Conservation (phyloP, 805 yeast genomes). For the Sungouiella thailandica region DNA sequence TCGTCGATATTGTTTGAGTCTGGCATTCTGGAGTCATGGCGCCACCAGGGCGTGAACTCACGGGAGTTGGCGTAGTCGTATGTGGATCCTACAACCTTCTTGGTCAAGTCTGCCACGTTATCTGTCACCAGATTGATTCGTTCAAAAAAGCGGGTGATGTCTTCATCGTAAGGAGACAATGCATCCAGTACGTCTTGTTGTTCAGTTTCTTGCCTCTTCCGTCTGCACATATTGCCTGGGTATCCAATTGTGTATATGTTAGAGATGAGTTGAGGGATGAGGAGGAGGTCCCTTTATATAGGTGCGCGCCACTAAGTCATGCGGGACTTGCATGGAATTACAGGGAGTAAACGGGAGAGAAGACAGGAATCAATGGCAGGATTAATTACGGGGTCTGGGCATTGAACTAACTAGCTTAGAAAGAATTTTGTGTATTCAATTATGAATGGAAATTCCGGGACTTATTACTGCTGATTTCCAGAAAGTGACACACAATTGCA, state of each 20-base stretch:
- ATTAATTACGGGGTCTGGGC: no score
- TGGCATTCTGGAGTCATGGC: background rate
- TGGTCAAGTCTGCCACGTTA: slow-evolving; percentile 22
- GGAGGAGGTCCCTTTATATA: no score
- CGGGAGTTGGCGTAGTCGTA: slow-evolving; percentile 17
- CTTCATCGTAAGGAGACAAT: slow-evolving; percentile 16
- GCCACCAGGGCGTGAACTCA: slow-evolving; percentile 7
- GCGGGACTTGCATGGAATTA: no score
- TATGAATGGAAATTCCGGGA: no score
- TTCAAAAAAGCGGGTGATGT: slow-evolving; percentile 20
- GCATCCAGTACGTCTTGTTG: background rate
- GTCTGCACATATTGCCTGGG: background rate
- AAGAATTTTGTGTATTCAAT: no score
- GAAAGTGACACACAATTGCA: no score
- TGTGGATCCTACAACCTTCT: slow-evolving; percentile 17
- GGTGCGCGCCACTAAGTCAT: no score
- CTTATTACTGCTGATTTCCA: no score
- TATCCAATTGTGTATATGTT: background rate
- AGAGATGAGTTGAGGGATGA: no score
- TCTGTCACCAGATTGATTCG: slow-evolving; percentile 22
- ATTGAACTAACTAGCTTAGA: no score
- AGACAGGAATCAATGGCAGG: no score
- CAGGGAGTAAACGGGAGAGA: no score
- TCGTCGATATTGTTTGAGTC: slow-evolving; percentile 7
- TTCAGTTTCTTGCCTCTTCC: background rate